These are phyloP conservation scores for Dryas integrifolia DNA, from an alignment of 331 rosid genomes.

Conservation along the genomic window DNA sequence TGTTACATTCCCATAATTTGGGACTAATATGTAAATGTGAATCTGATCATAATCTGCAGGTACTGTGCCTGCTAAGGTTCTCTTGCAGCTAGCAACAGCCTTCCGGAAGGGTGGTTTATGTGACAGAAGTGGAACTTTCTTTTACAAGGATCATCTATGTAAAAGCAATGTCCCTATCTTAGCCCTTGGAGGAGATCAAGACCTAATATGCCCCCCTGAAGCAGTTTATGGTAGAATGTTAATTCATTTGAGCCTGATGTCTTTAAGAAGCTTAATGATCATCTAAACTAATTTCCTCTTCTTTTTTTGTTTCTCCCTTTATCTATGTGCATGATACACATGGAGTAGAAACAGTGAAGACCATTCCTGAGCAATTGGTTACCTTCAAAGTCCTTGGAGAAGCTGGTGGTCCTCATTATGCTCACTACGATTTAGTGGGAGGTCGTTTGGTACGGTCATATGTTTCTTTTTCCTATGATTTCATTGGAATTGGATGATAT, in stretches of 20 bases:
- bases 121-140: constrained; percentile 63
- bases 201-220: constrained; percentile 84
- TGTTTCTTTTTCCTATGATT: background rate
- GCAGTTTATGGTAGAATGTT: constrained; percentile 72
- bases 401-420: constrained; percentile 81
- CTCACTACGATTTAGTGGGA: constrained; percentile 86
- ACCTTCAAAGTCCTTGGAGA: constrained; percentile 77
- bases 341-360: constrained; percentile 78
- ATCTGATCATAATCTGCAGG: constrained; percentile 45
- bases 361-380: constrained; percentile 57
- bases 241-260: background rate
- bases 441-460: constrained; percentile 59
- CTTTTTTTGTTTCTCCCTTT: background rate
- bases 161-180: constrained; percentile 68
- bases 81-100: constrained; percentile 64
- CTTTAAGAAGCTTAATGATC: background rate
- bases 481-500: background rate
- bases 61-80: constrained; percentile 78
- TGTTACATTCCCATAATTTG: background rate
- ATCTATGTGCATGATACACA: constrained; percentile 18
- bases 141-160: constrained; percentile 64
- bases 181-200: constrained; percentile 86
- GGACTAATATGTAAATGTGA: constrained; percentile 12
- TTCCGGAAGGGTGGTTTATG: constrained; percentile 67
- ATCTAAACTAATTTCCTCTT: constrained; percentile 9